phyloP scores from a whole-genome alignment of 371 early-diverging fungal species.

The Apophysomyces elegans region DNA sequence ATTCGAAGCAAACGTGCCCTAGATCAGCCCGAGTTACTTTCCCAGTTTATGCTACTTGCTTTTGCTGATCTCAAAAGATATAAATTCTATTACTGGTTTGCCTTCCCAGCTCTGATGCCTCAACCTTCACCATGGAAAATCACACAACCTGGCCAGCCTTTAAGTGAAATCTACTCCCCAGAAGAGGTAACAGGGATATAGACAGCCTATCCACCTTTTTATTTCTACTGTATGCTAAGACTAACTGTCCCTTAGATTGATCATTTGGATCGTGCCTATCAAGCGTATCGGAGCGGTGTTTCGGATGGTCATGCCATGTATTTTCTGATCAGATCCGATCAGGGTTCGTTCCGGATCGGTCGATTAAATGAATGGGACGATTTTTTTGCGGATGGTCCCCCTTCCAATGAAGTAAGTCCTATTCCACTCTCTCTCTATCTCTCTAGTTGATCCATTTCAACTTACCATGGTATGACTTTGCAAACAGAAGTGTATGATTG shows the following conservation, averaged over 20 bases:
- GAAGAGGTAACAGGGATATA: constrained; percentile 22
- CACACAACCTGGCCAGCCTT: constrained; percentile 8
- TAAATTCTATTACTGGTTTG: constrained; percentile 93
- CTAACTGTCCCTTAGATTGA: neutral
- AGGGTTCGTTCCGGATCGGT: constrained; percentile 20
- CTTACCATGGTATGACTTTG: too few species aligned
- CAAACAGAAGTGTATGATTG: constrained; percentile 53
- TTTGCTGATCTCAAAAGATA: constrained; percentile 95
- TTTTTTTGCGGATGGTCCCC: constrained; percentile 16
- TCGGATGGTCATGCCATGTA: constrained; percentile 11
- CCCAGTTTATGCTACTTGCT: constrained; percentile 74
- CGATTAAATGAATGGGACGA: constrained; percentile 36
- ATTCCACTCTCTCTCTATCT: neutral
- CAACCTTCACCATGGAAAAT: constrained; percentile 32
- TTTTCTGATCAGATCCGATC: constrained; percentile 16
- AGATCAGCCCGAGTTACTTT: constrained; percentile 61
- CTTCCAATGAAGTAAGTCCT: constrained; percentile 16
- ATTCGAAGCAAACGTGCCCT: constrained; percentile 71
- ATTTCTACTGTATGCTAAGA: too few species aligned
- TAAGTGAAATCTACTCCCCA: constrained; percentile 25
- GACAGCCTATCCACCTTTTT: too few species aligned
- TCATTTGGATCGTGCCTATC: constrained; percentile 16
- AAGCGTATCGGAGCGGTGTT: constrained; percentile 4
- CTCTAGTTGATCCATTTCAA: too few species aligned
- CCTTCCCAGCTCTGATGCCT: constrained; percentile 81